Percentiles rank a stretch among this genome's conserved stretches.
These are phyloP conservation scores for Mesembryanthemum crystallinum DNA, from an alignment of 148 eudicot species.

Conservation along the genomic window DNA sequence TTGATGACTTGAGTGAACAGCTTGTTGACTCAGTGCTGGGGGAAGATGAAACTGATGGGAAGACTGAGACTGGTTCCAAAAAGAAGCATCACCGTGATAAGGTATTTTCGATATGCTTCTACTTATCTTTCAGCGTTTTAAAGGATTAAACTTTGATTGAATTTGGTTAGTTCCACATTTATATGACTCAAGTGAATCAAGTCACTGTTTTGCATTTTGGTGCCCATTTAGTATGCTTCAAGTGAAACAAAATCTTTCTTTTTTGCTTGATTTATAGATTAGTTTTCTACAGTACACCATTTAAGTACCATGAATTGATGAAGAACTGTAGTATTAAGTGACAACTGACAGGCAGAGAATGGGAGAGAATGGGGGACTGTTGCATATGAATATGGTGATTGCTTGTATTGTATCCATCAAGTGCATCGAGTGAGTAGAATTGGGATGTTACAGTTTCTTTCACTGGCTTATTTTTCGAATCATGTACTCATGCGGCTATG, in stretches of 20 bases:
- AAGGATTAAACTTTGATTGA: not conserved
- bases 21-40: conserved; percentile 41
- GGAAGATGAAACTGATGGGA: conserved; percentile 51
- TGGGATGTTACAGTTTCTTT: not conserved
- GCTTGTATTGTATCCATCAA: not conserved
- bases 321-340: not conserved
- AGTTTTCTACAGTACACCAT: not conserved
- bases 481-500: not conserved
- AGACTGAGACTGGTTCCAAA: conserved; percentile 29
- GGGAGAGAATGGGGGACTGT: not conserved
- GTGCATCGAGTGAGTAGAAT: too few species aligned
- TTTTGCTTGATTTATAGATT: not conserved
- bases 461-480: not conserved
- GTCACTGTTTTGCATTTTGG: not conserved
- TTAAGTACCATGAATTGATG: not conserved
- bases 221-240: not conserved
- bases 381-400: not conserved
- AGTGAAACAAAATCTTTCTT: not conserved
- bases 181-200: not conserved
- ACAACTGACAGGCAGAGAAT: not conserved
- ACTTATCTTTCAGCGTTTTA: not conserved
- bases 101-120: conserved; percentile 39
- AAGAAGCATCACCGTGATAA: conserved; percentile 66
- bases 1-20: conserved; percentile 58
- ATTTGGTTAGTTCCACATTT: conserved; percentile 1